Evolutionary conservation across 169 alveolate species (phyloP), one percentile per base, ranked within the genome.

Genomic region (Cryptosporidium bovis): DNA sequence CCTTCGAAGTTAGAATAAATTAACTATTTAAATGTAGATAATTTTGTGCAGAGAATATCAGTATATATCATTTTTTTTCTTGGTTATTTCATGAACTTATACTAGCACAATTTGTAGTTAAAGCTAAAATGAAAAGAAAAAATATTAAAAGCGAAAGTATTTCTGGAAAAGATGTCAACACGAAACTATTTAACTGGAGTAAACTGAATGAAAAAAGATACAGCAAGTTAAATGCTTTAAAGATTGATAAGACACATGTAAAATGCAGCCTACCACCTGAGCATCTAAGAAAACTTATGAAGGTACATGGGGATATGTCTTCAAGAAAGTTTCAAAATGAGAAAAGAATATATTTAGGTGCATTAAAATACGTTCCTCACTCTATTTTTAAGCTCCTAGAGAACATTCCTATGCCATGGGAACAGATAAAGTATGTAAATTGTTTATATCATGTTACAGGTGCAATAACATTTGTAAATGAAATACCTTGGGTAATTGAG

Each of bases 361-460:
- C 99, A 18, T 92, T 98, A 68, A 99, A 98, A 93, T 99, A 98
- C 91, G 95, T 99, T 66, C 99, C 99, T 24, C 99, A 99, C 91
- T 99, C 99, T 24, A 98, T 98, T 50, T 98, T 95, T 94, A 99
- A 99, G 92, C 91, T 99, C 51, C 92, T 99, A 90, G 99, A 97
- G 93, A 97, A 97, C 87, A 97, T 98, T 94, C 99, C 99, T 0
- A 96, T 97, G 99, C 99, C 99, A 34, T 97, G 99, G 99, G 99
- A 97, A 71, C 97, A 97, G 92, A 97, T 97, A 65, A 92, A 99
- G 56, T 94, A 98, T 58, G 99, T 98, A 51, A 93, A 93, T 58
- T 98, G 96, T 0, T 93, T 99, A 34, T 99, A 99, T 93, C 99
- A 99, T 91, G 96, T 96, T 51, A 97, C 99, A 15, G 99, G 99